phyloP scores from a whole-genome alignment of 2,329 filamentous ascomycete species.

The Colletotrichum tofieldiae region DNA sequence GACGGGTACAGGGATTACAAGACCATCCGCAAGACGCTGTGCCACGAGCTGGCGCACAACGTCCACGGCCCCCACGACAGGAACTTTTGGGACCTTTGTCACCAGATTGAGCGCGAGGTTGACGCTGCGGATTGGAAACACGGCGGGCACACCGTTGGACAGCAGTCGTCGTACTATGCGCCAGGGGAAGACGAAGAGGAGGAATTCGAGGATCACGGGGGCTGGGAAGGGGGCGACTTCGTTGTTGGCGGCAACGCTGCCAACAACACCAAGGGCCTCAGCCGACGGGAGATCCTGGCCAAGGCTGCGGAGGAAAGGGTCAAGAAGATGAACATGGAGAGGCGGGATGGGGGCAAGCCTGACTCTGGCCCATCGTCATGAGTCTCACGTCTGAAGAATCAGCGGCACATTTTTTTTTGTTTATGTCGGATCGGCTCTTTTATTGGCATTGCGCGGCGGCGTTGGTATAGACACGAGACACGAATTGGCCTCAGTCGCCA shows the following conservation, averaged over 20 bases:
- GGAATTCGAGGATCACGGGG: constrained; percentile 77
- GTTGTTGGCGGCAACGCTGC: constrained; percentile 75
- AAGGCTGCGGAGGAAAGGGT: constrained; percentile 80
- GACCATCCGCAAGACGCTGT: constrained; percentile 91
- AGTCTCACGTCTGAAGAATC: background rate
- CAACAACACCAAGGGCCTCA: constrained; percentile 65
- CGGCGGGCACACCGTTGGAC: constrained; percentile 77
- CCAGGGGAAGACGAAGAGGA: constrained; percentile 66
- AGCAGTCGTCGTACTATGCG: constrained; percentile 74
- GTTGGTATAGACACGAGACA: constrained; percentile 21
- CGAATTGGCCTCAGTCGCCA: constrained; percentile 6
- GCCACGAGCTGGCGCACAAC: constrained; percentile 96
- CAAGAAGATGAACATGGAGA: constrained; percentile 58
- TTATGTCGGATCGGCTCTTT: background rate
- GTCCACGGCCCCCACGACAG: constrained; percentile 88
- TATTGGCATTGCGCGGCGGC: constrained; percentile 37
- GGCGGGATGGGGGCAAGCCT: constrained; percentile 44
- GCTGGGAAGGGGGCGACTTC: constrained; percentile 86
- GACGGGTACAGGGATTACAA: constrained; percentile 96
- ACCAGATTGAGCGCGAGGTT: constrained; percentile 90
- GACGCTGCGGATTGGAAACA: constrained; percentile 83
- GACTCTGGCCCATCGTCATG: constrained; percentile 36
- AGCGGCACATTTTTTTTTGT: background rate
- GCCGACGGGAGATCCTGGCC: constrained; percentile 81
- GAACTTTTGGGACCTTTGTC: constrained; percentile 91